Base-by-base conservation (phyloP, 75 land plant genomes). In the Picea sitchensis region DNA sequence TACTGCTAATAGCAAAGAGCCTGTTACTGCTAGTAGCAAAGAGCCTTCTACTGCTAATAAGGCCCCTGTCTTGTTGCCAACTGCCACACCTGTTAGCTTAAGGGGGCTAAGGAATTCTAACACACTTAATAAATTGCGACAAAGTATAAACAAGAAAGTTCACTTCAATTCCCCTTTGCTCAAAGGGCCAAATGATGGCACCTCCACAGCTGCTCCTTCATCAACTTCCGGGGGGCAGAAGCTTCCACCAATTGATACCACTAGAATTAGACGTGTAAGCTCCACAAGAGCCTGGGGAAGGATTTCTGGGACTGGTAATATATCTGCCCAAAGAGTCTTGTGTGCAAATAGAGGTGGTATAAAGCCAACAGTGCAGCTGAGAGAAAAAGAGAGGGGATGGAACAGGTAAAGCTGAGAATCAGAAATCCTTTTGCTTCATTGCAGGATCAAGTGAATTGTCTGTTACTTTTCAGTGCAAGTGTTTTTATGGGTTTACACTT, bases 141-240 rank as follows among this genome's bases (percentile, higher is more conserved):
- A 87, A 72, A 92, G 94, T 84, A 73, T 92, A 61, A 89, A 92
- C n/a, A 90, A 76, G 87, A 92, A 88, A 73, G 81, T 87, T n/a
- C 76, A 87, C 56, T 71, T 71, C 11, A 71, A 71, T 71, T 71
- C 74, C 44, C 74, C 73, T 14, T 5, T 69, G 41, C 47, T 69
- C 36, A 69, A 17, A 69, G 73, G 73, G 47, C 73, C 36, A 18
- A 38, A 38, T 41, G 41, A 69, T 69, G 73, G 41, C 5, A 41
- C 38, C 51, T 41, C 44, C 5, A 41, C 56, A 9, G 23, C 47
- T 71, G 51, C 44, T 44, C 51, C 41, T 44, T 51, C 56, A 2
- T 51, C 56, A 51, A 51, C 12, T 9, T 51, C 11, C 56, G 74
- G 44, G 23, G 44, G 56, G 56, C 51, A 44, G 11, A 71, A 71